phyloP scores from a whole-genome alignment of 2,329 filamentous ascomycete genomes.

The Paracorniculantispora psalliotae region DNA sequence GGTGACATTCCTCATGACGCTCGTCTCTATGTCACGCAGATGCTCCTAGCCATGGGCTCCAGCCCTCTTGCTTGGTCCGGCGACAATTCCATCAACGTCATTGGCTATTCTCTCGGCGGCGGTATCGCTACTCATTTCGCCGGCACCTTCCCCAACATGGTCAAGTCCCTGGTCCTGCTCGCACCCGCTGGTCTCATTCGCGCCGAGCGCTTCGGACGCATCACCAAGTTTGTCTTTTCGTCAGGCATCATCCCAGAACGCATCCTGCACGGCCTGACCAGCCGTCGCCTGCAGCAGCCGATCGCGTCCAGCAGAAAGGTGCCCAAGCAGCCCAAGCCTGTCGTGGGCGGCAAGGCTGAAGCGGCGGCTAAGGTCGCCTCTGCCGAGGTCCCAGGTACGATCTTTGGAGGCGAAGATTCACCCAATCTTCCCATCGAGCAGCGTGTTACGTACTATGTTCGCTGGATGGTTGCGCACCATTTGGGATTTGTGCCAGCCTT shows the following conservation, averaged over 20 bases:
- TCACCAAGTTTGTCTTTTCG: conserved; percentile 48
- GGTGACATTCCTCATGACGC: conserved; percentile 65
- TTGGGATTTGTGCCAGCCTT: conserved; percentile 56
- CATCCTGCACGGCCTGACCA: conserved; percentile 44
- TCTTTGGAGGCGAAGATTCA: conserved; percentile 6
- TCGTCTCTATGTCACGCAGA: conserved; percentile 68
- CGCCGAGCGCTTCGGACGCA: conserved; percentile 45
- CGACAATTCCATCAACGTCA: conserved; percentile 52
- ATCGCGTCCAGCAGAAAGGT: conserved; percentile 38
- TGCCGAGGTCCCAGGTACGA: conserved; percentile 22
- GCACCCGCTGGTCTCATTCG: conserved; percentile 73
- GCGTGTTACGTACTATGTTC: conserved; percentile 46
- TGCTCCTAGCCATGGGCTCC: conserved; percentile 64
- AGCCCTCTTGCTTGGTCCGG: conserved; percentile 66
- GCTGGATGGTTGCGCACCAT: conserved; percentile 55
- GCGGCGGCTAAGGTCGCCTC: conserved; percentile 32
- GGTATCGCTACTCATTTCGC: conserved; percentile 73
- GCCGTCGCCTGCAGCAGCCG: conserved; percentile 43
- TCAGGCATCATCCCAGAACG: conserved; percentile 50
- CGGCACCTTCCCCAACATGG: conserved; percentile 63
- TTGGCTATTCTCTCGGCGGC: conserved; percentile 81
- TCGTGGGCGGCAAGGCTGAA: conserved; percentile 35
- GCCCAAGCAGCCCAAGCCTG: conserved; percentile 12
- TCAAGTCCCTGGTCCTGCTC: conserved; percentile 68
- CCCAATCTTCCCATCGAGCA: conserved; percentile 37